Evolutionary conservation across 2,329 filamentous ascomycete species (phyloP).

Genomic region (Botrytis medusae): DNA sequence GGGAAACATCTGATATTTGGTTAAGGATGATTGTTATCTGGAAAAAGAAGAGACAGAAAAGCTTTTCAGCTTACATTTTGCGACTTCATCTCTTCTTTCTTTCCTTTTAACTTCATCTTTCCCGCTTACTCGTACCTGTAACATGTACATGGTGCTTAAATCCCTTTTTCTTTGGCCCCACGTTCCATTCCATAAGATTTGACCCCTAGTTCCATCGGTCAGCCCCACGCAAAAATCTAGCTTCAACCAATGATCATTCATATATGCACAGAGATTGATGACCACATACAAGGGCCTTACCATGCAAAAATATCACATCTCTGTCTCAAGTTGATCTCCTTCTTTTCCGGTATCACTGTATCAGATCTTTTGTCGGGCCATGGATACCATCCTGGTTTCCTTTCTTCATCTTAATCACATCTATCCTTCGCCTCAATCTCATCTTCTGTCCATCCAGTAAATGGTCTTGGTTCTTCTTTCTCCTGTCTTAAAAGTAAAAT

Average conservation of each 20-base stretch:
- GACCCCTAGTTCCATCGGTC: background rate
- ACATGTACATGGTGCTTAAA: background rate
- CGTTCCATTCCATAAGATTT: slow-evolving; percentile 12
- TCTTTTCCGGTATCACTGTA: slow-evolving; percentile 7
- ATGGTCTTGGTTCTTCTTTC: background rate
- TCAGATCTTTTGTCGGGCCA: background rate
- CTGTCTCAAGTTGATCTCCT: slow-evolving; percentile 16
- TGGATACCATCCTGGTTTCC: background rate
- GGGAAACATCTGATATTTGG: background rate
- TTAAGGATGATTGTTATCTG: background rate
- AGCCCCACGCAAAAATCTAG: background rate
- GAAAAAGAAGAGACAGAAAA: background rate
- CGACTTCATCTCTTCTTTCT: background rate
- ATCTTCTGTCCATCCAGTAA: background rate
- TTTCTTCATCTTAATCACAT: background rate
- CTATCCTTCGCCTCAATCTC: background rate
- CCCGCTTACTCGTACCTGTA: background rate
- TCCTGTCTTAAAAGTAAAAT: slow-evolving; percentile 4
- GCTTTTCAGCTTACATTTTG: background rate
- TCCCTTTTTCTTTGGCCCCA: background rate
- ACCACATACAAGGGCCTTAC: slow-evolving; percentile 9
- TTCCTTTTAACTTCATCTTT: background rate
- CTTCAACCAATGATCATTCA: background rate
- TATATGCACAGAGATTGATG: background rate
- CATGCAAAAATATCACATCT: slow-evolving; percentile 7